phyloP scores from a whole-genome alignment of 768 basidiomycete species.

The Leccinum longicurvipes region DNA sequence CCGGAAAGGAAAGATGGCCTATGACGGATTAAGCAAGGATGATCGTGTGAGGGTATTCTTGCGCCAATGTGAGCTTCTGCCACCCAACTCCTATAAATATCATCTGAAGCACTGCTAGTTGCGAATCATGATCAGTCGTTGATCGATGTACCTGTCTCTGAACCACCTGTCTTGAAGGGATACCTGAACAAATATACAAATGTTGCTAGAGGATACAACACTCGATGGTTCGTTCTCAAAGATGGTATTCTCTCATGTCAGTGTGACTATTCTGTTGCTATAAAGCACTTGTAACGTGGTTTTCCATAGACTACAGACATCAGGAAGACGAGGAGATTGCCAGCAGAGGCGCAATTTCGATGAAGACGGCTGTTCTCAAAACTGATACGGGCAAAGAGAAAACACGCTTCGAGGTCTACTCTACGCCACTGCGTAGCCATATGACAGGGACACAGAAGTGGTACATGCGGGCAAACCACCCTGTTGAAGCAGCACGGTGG shows the following conservation, averaged over 20 bases:
- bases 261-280: conserved; percentile 25
- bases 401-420: conserved; percentile 80
- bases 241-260: conserved; percentile 81
- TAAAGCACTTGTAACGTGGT: background rate
- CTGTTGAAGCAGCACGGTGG: conserved; percentile 89
- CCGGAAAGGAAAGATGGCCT: conserved; percentile 64
- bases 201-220: conserved; percentile 85
- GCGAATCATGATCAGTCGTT: conserved; percentile 78
- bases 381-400: conserved; percentile 49
- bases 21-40: conserved; percentile 70
- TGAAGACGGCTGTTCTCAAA: conserved; percentile 73
- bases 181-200: conserved; percentile 93
- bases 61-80: conserved; percentile 63
- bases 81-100: background rate
- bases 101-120: conserved; percentile 40
- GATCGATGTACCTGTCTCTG: conserved; percentile 46
- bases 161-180: conserved; percentile 65
- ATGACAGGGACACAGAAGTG: conserved; percentile 58
- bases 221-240: conserved; percentile 90
- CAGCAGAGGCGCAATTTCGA: conserved; percentile 82
- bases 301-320: conserved; percentile 64
- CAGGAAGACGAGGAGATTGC: conserved; percentile 88
- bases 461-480: conserved; percentile 84
- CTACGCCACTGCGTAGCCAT: conserved; percentile 48
- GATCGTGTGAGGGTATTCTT: conserved; percentile 81